phyloP scores from a whole-genome alignment of 2,329 filamentous ascomycete species.

The Dendryphion nanum region DNA sequence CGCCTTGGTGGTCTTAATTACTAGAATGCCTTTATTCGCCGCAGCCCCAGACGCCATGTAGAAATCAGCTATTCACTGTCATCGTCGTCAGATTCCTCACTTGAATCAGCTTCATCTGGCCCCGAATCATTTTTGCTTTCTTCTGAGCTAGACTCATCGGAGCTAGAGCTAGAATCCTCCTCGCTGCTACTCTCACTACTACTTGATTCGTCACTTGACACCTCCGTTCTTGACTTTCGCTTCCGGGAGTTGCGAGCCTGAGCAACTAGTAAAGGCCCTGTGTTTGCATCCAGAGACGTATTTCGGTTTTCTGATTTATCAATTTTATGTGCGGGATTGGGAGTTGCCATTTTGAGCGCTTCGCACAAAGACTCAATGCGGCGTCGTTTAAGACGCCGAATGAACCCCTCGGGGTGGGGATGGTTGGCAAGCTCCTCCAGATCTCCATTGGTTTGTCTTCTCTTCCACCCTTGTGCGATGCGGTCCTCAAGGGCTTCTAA shows the following conservation, averaged over 20 bases:
- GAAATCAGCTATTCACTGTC: too few species aligned
- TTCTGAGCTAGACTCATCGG: constrained; percentile 7
- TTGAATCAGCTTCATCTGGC: constrained; percentile 1
- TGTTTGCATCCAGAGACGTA: too few species aligned
- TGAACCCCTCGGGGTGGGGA: constrained; percentile 25
- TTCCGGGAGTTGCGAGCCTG: constrained; percentile 25
- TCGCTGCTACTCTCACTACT: constrained; percentile 29
- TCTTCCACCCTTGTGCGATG: constrained; percentile 29
- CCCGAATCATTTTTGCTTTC: neutral
- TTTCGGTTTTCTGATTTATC: neutral
- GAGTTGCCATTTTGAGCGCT: constrained; percentile 26
- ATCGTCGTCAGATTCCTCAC: too few species aligned
- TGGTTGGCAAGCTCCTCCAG: constrained; percentile 23
- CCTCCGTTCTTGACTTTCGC: constrained; percentile 27
- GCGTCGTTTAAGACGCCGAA: constrained; percentile 33
- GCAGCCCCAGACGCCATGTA: too few species aligned
- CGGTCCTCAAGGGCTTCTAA: constrained; percentile 36
- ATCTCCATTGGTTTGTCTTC: constrained; percentile 29
- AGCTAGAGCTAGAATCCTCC: constrained; percentile 15
- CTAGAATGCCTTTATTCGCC: too few species aligned
- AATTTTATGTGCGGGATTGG: constrained; percentile 10
- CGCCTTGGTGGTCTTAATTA: too few species aligned
- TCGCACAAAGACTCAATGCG: constrained; percentile 31
- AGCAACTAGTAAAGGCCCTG: too few species aligned
- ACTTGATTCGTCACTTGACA: constrained; percentile 34